Base-by-base conservation (phyloP, 148 eudicot species). In the Arctostaphylos glauca region DNA sequence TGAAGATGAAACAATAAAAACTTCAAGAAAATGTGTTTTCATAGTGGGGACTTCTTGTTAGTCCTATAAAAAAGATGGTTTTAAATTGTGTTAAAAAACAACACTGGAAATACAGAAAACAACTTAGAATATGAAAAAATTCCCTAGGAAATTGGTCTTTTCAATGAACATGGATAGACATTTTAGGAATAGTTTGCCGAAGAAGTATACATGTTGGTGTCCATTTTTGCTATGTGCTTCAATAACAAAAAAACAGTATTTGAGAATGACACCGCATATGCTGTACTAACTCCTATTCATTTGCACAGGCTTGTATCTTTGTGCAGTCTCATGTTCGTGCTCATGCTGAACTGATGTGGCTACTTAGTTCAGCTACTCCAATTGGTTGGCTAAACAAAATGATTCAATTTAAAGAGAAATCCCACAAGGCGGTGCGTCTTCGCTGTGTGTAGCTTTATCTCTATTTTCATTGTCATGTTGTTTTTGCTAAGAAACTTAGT, bases 271-370 rank as follows among this genome's bases (percentile, higher is more conserved):
- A 9, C 52, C 13, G 47, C 3, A 48, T 3, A 25, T 25, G 25
- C 14, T 9, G 23, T 77, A 68, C 55, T 62, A 76, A 74, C 60
- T 76, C 70, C 67, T 21, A 50, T 81, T 77, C 84, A 62, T 76
- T 48, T 83, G 82, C 83, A 87, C 87, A 97, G 98, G 98, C 99
- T 62, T 89, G 96, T 84, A 90, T 97, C 75, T 97, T 97, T 88
- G 97, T 97, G 86, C 99, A 97, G 84, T 97, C 99, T 78, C 98
- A 94, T 91, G 99, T 97, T 68, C 97, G 94, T 81, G 98, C 99
- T 58, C 99, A 97, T 87, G 96, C 88, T 53, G 99, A 97, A 81
- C 87, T 97, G 82, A 94, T 97, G 98, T 96, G 99, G 99, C 73
- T 94, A 79, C 89, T 97, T 84, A 97, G 99, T 89, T 91, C 98